Evolutionary conservation across 495 filamentous ascomycete genomes (phyloP), one percentile per base, ranked within the genome.

Genomic region (Podospora australis): DNA sequence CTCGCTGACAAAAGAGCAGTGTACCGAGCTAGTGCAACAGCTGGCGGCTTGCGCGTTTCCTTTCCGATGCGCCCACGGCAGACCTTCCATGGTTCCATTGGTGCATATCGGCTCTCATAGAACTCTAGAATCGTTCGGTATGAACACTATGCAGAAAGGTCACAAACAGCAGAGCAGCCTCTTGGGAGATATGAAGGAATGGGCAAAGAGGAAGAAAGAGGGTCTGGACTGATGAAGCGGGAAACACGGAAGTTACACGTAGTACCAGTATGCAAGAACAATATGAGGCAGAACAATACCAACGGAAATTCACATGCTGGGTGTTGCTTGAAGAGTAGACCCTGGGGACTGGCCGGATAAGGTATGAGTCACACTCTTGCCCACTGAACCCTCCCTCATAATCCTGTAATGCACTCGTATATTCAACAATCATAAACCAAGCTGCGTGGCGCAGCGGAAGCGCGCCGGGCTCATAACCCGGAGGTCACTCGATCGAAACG

Each of bases 1-100:
- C 57, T 64, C 63, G 8, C 60, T 97, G 36, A 75, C 70, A 1
- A 46, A 70, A 1, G 73, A 75, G 6, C 79, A 96, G 58, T 96
- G 90, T 59, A 56, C 71, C 38, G 63, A 59, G 11, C 62, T 98
- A 14, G 67, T 96, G 8, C 32, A 53, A 10, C 73, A 72, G 32
- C 69, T 98, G 25, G 75, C 81, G 7, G 57, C 57, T 2, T 94
- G 87, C 52, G 80, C 72, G 1, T 92, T 97, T 58, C 92, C 94
- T 5, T 97, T 96, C 55, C 86, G 91, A 57, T 98, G 92, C 64
- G 92, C 87, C 14, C 90, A 90, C 72, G 90, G 87, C 24, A 79
- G 87, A 53, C 84, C 85, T 17, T 82, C 81, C 21, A 83, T 90
- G 79, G 73, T 88, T 8, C 87, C 87, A 4, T 58, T 90, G 17